Conservation (phyloP, 2,329 filamentous ascomycete genomes). For the Lizonia empirigonia region DNA sequence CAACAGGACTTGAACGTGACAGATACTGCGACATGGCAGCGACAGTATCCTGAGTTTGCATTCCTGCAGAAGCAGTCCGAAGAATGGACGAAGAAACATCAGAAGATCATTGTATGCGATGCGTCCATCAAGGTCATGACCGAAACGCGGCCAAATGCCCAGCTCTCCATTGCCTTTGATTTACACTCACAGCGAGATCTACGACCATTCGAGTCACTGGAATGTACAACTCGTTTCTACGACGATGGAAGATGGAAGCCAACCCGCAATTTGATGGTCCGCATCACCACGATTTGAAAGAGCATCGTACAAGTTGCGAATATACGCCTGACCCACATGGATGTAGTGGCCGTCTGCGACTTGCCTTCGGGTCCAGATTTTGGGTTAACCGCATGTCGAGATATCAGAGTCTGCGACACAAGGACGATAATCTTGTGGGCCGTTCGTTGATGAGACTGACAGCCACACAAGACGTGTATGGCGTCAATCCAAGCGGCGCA, state of each 20-base stretch:
- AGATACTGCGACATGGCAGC: conserved; percentile 40
- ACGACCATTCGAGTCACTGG: conserved; percentile 34
- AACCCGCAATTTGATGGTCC: conserved; percentile 32
- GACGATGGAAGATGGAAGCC: conserved; percentile 32
- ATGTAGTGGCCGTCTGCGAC: conserved; percentile 31
- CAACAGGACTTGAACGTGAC: conserved; percentile 40
- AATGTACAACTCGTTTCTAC: conserved; percentile 45
- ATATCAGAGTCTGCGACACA: conserved; percentile 29
- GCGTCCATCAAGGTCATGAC: conserved; percentile 51
- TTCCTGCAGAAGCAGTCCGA: conserved; percentile 31
- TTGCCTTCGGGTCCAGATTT: conserved; percentile 52
- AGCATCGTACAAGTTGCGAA: conserved; percentile 31
- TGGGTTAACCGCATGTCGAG: conserved; percentile 49
- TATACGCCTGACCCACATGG: conserved; percentile 23
- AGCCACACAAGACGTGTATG: conserved; percentile 52
- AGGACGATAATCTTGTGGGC: conserved; percentile 35
- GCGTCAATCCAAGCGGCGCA: conserved; percentile 33
- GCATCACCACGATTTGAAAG: conserved; percentile 26
- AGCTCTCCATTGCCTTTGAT: conserved; percentile 42
- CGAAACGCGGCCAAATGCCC: conserved; percentile 42
- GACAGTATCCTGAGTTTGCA: conserved; percentile 41
- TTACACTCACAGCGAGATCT: conserved; percentile 44
- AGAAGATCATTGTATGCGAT: conserved; percentile 50
- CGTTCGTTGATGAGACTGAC: conserved; percentile 45
- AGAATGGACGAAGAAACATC: conserved; percentile 27